phyloP scores from a whole-genome alignment of 306 rosid species.

The Styphnolobium japonicum region DNA sequence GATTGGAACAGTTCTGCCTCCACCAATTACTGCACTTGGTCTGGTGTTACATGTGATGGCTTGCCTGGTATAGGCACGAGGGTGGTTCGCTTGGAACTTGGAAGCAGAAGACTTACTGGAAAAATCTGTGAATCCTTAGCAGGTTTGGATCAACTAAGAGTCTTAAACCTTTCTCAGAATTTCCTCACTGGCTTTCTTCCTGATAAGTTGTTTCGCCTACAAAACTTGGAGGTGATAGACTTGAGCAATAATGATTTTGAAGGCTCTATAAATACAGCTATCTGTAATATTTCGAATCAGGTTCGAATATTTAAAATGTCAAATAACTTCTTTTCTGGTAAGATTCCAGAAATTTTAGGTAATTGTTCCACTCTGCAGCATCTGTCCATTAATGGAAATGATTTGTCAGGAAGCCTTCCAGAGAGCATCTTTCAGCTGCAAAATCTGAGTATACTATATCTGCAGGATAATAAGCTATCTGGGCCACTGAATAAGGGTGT shows the following conservation, averaged over 20 bases:
- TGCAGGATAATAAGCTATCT: conserved; percentile 23
- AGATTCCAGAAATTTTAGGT: conserved; percentile 23
- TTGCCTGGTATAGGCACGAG: not conserved
- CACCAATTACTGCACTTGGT: conserved; percentile 26
- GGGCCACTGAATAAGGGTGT: not conserved
- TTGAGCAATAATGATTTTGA: conserved; percentile 17
- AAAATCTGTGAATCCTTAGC: conserved; percentile 25
- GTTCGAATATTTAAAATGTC: conserved; percentile 14
- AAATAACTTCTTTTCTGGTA: conserved; percentile 16
- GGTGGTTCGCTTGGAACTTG: conserved; percentile 27
- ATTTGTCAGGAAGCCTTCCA: conserved; percentile 22
- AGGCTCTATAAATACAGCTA: not conserved
- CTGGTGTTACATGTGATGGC: conserved; percentile 28
- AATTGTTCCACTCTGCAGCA: conserved; percentile 22
- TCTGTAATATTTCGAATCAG: not conserved
- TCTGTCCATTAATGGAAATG: conserved; percentile 16
- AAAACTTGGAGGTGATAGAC: conserved; percentile 30
- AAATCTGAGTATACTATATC: not conserved
- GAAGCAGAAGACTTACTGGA: conserved; percentile 19
- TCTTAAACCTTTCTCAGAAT: conserved; percentile 30
- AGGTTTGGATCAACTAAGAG: conserved; percentile 29
- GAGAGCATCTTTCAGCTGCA: conserved; percentile 20
- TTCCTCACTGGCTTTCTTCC: conserved; percentile 23
- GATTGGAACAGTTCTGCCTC: conserved; percentile 6
- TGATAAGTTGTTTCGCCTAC: conserved; percentile 13